These are phyloP conservation scores for Apium graveolens DNA, from an alignment of 129 eudicot species.

Conservation along the genomic window DNA sequence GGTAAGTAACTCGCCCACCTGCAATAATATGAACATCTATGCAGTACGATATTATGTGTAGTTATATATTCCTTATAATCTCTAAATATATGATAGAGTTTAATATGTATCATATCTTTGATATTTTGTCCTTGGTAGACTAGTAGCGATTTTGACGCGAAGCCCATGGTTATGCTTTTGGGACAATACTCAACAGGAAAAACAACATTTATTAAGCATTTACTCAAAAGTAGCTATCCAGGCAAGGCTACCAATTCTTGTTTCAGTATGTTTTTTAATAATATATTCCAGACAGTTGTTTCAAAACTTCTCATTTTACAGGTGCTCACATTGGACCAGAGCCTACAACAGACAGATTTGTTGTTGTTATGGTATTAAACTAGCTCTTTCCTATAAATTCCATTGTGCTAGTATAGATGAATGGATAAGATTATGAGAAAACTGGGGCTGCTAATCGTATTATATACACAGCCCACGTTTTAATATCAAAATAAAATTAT, in stretches of 20 bases:
- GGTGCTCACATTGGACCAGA: constrained; percentile 99
- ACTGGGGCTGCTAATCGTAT: too few relatives aligned
- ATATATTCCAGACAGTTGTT: neutral
- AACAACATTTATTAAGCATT: constrained; percentile 87
- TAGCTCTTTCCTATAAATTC: neutral
- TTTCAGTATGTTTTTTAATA: neutral
- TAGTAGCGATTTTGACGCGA: constrained; percentile 94
- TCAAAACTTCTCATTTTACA: constrained; percentile 15
- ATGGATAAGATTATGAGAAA: neutral
- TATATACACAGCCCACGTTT: neutral
- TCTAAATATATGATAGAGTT: neutral
- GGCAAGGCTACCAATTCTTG: constrained; percentile 29
- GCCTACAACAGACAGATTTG: constrained; percentile 96
- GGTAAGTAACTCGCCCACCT: constrained; percentile 31
- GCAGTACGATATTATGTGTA: neutral
- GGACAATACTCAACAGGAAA: constrained; percentile 99
- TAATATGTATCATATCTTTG: constrained; percentile 8
- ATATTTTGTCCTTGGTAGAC: constrained; percentile 43
- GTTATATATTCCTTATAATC: neutral
- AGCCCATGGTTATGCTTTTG: constrained; percentile 99
- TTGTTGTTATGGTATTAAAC: constrained; percentile 73
- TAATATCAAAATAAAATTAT: too few relatives aligned
- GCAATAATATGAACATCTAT: neutral
- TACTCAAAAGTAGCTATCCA: constrained; percentile 77
- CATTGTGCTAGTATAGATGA: neutral